Evolutionary conservation across 1,139 yeast genomes (phyloP).

Genomic region (Sugiyamaella pinicola): DNA sequence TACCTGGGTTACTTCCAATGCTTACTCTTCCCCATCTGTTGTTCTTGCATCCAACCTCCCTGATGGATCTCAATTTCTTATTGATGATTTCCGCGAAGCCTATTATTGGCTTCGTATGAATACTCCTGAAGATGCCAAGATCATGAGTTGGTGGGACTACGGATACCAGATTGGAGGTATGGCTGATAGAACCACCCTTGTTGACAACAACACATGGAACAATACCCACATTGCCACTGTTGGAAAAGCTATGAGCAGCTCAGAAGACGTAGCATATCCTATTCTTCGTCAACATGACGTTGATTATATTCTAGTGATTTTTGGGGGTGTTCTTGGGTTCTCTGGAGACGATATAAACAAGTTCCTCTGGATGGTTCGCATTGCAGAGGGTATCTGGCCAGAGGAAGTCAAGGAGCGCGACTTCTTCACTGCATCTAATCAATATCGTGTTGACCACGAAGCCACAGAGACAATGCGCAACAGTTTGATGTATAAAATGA

Average conservation of each 20-base stretch:
- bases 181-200: conserved; percentile 98
- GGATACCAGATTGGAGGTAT: conserved; percentile 99
- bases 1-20: conserved; percentile 95
- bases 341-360: conserved; percentile 97
- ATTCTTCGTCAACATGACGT: conserved; percentile 90
- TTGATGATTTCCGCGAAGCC: conserved; percentile 98
- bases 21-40: conserved; percentile 97
- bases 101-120: conserved; percentile 99
- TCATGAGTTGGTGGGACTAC: conserved; percentile 99
- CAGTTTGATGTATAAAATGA: conserved; percentile 93
- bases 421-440: conserved; percentile 83
- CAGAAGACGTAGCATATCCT: conserved; percentile 86
- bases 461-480: conserved; percentile 87
- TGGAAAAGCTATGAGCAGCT: conserved; percentile 94
- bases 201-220: conserved; percentile 99
- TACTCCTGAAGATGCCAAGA: conserved; percentile 92
- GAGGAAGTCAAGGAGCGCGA: conserved; percentile 87
- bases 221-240: conserved; percentile 99
- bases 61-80: conserved; percentile 82
- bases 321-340: conserved; percentile 92
- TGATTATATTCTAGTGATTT: conserved; percentile 88
- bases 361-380: conserved; percentile 98
- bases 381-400: conserved; percentile 99
- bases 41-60: conserved; percentile 83
- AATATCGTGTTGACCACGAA: conserved; percentile 77